phyloP scores from a whole-genome alignment of 2,329 filamentous ascomycete genomes.

The Calonectria montana region DNA sequence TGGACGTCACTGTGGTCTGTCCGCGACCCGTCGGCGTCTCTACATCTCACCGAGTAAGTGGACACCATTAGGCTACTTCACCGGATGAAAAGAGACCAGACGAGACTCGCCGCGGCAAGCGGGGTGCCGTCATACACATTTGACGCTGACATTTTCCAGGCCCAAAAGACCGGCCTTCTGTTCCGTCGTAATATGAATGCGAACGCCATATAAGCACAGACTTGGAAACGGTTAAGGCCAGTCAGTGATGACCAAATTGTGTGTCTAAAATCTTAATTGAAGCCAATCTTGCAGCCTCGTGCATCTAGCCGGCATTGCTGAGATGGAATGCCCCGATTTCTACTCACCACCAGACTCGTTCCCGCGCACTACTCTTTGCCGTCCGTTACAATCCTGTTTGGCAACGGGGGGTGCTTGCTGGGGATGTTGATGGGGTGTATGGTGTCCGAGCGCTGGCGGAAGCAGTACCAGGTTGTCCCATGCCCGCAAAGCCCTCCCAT shows the following conservation, averaged over 20 bases:
- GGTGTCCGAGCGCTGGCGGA: slow-evolving; percentile 32
- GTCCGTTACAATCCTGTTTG: slow-evolving; percentile 9
- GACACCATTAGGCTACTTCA: slow-evolving; percentile 3
- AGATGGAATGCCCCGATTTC: slow-evolving; percentile 6
- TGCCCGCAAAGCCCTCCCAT: slow-evolving; percentile 13
- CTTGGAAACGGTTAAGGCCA: background rate
- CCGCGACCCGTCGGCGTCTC: background rate
- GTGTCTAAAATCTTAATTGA: slow-evolving; percentile 4
- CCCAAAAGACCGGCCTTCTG: background rate
- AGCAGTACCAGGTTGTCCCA: slow-evolving; percentile 14
- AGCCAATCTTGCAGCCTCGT: slow-evolving; percentile 12
- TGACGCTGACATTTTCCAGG: background rate
- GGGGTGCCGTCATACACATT: background rate
- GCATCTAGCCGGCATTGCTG: slow-evolving; percentile 9
- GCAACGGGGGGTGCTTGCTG: slow-evolving; percentile 18
- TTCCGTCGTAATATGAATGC: background rate
- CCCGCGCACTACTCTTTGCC: slow-evolving; percentile 5
- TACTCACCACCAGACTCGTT: slow-evolving; percentile 6
- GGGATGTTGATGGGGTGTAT: slow-evolving; percentile 14
- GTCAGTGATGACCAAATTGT: background rate
- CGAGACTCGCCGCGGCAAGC: slow-evolving; percentile 9
- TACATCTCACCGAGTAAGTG: background rate
- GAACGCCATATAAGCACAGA: background rate
- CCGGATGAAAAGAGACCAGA: slow-evolving; percentile 7
- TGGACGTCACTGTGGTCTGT: background rate